These are phyloP conservation scores for Chenopodium quinoa DNA, from an alignment of 148 eudicot genomes.

Conservation along the genomic window DNA sequence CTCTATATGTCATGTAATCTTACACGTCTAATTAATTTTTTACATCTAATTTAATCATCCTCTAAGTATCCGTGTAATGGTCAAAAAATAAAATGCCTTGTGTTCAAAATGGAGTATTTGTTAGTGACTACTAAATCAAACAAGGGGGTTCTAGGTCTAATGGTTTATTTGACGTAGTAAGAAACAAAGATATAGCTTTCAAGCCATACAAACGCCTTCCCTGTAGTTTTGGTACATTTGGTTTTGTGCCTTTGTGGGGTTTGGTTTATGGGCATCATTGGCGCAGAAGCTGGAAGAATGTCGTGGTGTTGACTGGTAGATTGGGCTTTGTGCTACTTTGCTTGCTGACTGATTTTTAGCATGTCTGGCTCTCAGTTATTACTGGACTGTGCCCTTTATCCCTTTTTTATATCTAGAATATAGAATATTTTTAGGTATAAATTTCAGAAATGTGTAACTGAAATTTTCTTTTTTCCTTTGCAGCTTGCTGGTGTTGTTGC, in stretches of 20 bases:
- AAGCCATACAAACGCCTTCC: neutral
- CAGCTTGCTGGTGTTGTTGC: conserved; percentile 99
- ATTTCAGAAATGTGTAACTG: neutral
- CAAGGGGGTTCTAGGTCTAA: neutral
- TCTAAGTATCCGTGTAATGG: too few species aligned
- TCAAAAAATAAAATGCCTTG: neutral
- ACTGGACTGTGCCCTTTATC: too few species aligned
- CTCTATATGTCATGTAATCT: too few species aligned
- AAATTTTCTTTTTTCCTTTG: neutral
- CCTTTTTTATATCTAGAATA: too few species aligned
- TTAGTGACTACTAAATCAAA: neutral
- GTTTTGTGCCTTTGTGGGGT: neutral
- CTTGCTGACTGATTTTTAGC: too few species aligned
- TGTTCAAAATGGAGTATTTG: neutral
- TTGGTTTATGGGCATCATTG: too few species aligned
- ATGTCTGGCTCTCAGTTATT: too few species aligned
- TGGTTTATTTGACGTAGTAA: neutral
- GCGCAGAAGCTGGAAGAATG: too few species aligned
- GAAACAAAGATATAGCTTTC: neutral
- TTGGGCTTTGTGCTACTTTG: too few species aligned
- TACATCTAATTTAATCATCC: too few species aligned
- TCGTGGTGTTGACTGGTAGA: too few species aligned
- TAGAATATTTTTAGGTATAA: neutral
- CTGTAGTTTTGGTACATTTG: neutral
- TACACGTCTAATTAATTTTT: too few species aligned